Evolutionary conservation across 768 basidiomycete species (phyloP).

Genomic region (Roridomyces roridus): DNA sequence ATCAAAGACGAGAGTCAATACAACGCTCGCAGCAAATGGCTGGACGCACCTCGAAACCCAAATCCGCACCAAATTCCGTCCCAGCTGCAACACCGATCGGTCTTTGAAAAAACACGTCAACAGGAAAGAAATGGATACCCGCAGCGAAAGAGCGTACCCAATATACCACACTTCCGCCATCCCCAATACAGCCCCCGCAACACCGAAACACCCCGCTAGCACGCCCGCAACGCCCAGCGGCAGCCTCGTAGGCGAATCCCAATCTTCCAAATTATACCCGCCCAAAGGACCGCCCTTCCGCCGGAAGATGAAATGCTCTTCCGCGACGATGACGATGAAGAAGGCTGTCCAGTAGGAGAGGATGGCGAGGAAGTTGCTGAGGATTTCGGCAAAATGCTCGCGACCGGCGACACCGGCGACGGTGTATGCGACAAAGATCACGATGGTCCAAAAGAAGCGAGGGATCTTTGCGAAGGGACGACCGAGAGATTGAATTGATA

Average conservation of each 20-base stretch:
- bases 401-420: conserved; percentile 48
- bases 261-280: conserved; percentile 59
- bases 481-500: conserved; percentile 52
- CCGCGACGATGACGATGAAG: conserved; percentile 50
- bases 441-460: conserved; percentile 51
- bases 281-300: conserved; percentile 43
- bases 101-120: conserved; percentile 52
- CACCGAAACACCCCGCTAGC: conserved; percentile 51
- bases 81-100: conserved; percentile 52
- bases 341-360: conserved; percentile 54
- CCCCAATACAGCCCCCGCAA: conserved; percentile 54
- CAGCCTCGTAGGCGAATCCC: conserved; percentile 49
- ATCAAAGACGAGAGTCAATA: no score
- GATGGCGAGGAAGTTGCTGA: conserved; percentile 49
- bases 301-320: conserved; percentile 56
- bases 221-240: conserved; percentile 57
- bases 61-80: conserved; percentile 51
- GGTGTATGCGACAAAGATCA: conserved; percentile 46
- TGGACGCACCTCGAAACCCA: conserved; percentile 60
- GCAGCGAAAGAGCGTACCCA: not conserved
- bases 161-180: conserved; percentile 49
- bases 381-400: conserved; percentile 49
- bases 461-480: conserved; percentile 50
- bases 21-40: no score
- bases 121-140: not conserved